These are phyloP conservation scores for Creolimax fragrantissima DNA, from an alignment of 78 protist genomes.

Conservation along the genomic window DNA sequence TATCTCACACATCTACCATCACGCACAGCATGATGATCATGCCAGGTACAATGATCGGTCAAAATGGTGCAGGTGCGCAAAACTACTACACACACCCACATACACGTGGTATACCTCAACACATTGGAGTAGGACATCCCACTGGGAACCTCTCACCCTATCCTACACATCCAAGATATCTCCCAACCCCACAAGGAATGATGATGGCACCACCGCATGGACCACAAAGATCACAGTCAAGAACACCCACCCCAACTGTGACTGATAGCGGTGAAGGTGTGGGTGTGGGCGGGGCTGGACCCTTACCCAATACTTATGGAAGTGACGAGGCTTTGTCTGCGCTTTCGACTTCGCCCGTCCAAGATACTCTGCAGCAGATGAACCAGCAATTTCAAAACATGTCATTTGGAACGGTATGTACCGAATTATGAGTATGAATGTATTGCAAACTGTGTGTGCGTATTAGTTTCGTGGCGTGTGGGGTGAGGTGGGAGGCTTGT, in stretches of 20 bases:
- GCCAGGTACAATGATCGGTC: no score
- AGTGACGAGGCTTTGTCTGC: no score
- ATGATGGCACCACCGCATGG: not conserved
- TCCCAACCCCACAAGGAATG: not conserved
- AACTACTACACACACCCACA: no score
- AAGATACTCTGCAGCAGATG: not conserved
- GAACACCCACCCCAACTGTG: not conserved
- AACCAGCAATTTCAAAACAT: not conserved
- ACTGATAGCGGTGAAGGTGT: not conserved
- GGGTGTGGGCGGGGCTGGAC: not conserved
- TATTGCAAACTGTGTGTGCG: not conserved
- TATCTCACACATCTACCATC: no score
- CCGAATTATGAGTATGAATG: not conserved
- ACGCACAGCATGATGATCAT: no score
- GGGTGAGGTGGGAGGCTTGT: not conserved
- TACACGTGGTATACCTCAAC: no score
- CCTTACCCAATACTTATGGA: not conserved
- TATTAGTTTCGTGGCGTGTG: not conserved
- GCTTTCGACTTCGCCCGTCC: no score
- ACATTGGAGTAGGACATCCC: no score
- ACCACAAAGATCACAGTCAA: not conserved
- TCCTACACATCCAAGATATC: no score
- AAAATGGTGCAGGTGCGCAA: no score
- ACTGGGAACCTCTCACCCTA: no score
- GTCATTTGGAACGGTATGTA: not conserved